Percentiles rank a stretch among this genome's conserved stretches.
phyloP scores from a whole-genome alignment of 305 asterid species.

The Plantago rigida region DNA sequence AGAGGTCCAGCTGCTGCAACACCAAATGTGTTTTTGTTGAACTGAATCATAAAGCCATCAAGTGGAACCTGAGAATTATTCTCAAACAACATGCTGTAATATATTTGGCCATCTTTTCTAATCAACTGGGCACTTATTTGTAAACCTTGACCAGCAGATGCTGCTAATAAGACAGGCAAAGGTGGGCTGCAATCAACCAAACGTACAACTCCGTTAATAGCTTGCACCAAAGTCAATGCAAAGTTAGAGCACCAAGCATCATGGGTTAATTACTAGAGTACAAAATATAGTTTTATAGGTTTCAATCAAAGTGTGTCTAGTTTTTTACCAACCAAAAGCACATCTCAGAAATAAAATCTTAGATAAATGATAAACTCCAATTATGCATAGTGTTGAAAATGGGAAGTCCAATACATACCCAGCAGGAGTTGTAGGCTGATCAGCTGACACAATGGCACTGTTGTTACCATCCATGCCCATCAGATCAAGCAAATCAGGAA shows the following conservation, averaged over 20 bases:
- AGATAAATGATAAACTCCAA: neutral
- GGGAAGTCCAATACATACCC: constrained; percentile 38
- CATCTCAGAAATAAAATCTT: neutral
- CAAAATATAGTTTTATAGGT: too few relatives aligned
- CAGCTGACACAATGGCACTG: constrained; percentile 57
- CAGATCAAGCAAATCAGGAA: constrained; percentile 85
- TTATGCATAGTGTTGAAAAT: constrained; percentile 8
- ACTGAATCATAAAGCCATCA: constrained; percentile 97
- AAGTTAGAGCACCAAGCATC: too few relatives aligned
- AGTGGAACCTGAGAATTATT: constrained; percentile 70
- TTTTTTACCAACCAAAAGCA: too few relatives aligned
- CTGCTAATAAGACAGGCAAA: constrained; percentile 64
- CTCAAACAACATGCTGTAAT: constrained; percentile 86
- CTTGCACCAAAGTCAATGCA: too few relatives aligned
- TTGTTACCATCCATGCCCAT: constrained; percentile 66
- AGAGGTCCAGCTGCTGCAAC: constrained; percentile 85
- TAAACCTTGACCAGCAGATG: constrained; percentile 60
- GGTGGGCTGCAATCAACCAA: constrained; percentile 60
- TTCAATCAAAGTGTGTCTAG: too few relatives aligned
- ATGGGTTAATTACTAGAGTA: too few relatives aligned
- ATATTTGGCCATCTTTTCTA: constrained; percentile 81
- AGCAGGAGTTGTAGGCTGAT: constrained; percentile 49
- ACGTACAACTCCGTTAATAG: neutral
- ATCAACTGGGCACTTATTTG: constrained; percentile 85
- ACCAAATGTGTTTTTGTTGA: constrained; percentile 95